These are phyloP conservation scores for Cenchrus fungigraminus DNA, from an alignment of 176 grass and related monocot species.

Conservation along the genomic window DNA sequence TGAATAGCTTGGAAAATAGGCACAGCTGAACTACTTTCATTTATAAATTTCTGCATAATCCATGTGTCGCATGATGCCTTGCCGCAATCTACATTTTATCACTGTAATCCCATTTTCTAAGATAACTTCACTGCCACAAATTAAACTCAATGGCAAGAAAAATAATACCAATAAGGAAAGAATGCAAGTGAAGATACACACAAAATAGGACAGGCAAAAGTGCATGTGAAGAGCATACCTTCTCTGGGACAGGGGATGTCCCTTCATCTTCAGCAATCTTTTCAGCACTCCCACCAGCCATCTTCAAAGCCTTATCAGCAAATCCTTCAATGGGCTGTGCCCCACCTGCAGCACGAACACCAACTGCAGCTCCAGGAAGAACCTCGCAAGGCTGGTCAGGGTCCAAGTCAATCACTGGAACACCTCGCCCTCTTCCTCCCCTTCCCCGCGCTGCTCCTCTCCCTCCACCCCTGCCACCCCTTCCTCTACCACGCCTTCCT, in stretches of 20 bases:
- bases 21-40: slow-evolving; percentile 12
- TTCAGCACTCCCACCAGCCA: slow-evolving; percentile 88
- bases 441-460: slow-evolving; percentile 67
- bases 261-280: slow-evolving; percentile 78
- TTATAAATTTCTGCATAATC: background rate
- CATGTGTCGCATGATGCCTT: background rate
- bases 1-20: background rate
- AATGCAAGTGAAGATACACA: slow-evolving; percentile 26
- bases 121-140: slow-evolving; percentile 4
- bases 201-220: slow-evolving; percentile 14
- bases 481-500: slow-evolving; percentile 69
- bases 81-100: background rate
- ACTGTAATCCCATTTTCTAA: slow-evolving; percentile 26
- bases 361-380: slow-evolving; percentile 58
- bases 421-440: slow-evolving; percentile 66
- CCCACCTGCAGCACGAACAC: slow-evolving; percentile 46
- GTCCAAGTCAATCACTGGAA: slow-evolving; percentile 80
- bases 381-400: slow-evolving; percentile 74
- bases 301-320: slow-evolving; percentile 58
- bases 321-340: slow-evolving; percentile 35
- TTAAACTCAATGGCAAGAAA: background rate
- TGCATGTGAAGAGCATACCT: slow-evolving; percentile 49
- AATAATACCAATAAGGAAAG: slow-evolving; percentile 20
- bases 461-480: slow-evolving; percentile 72
- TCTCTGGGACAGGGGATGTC: slow-evolving; percentile 84